phyloP scores from a whole-genome alignment of 129 eudicot genomes.

The Calendula officinalis region DNA sequence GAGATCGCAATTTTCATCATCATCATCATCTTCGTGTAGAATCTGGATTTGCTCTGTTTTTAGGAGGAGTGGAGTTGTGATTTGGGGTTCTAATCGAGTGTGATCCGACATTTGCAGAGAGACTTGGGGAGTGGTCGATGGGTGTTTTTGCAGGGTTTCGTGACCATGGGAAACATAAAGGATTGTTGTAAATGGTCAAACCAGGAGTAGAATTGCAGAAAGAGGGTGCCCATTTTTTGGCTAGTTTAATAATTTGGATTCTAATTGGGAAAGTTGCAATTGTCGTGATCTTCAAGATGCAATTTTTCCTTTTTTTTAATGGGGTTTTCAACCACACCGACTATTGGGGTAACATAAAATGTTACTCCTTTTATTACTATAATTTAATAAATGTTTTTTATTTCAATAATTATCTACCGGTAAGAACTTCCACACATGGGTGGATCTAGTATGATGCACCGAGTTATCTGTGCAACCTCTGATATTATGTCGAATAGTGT shows the following conservation, averaged over 20 bases:
- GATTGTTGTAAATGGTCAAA: conserved; percentile 19
- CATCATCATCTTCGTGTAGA: conserved; percentile 6
- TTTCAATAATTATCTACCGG: no score
- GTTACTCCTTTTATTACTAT: not conserved
- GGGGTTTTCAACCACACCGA: conserved; percentile 6
- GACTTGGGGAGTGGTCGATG: not conserved
- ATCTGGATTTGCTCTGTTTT: conserved; percentile 23
- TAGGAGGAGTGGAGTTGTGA: conserved; percentile 23
- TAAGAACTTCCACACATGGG: no score
- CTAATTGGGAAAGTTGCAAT: conserved; percentile 21
- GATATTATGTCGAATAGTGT: no score
- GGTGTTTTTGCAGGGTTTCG: conserved; percentile 3
- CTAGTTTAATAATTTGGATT: conserved; percentile 12
- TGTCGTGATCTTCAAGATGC: conserved; percentile 32
- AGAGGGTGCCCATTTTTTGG: conserved; percentile 2
- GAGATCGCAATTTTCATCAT: conserved; percentile 29
- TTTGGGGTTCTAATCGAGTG: conserved; percentile 16
- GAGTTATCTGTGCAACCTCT: no score
- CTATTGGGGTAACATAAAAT: not conserved
- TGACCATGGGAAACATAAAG: conserved; percentile 15
- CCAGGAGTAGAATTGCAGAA: not conserved
- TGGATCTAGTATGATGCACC: no score
- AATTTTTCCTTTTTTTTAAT: not conserved
- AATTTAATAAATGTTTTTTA: no score
- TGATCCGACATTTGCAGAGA: conserved; percentile 23